Conservation (phyloP, 768 basidiomycete species). For the Butyriboletus loyo region DNA sequence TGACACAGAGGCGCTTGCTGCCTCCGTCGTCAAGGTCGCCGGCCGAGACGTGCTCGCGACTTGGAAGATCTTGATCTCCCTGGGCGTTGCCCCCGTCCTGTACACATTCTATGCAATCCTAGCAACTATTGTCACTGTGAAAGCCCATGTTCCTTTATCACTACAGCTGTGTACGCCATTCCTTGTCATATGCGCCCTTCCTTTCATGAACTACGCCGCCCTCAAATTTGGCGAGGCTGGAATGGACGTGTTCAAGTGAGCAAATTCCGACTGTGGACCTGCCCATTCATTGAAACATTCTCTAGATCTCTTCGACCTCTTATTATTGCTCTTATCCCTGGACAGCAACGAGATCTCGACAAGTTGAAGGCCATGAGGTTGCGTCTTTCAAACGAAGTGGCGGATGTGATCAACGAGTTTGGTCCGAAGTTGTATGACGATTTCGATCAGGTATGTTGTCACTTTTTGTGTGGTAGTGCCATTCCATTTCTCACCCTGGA, state of each 20-base stretch:
- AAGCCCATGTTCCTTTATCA: constrained; percentile 56
- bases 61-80: constrained; percentile 94
- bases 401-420: constrained; percentile 80
- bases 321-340: constrained; percentile 82
- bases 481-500: constrained; percentile 1
- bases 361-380: constrained; percentile 71
- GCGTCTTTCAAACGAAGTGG: constrained; percentile 79
- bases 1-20: constrained; percentile 84
- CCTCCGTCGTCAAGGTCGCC: constrained; percentile 91
- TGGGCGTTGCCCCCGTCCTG: constrained; percentile 85
- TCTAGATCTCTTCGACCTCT: constrained; percentile 85
- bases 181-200: constrained; percentile 67
- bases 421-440: constrained; percentile 86
- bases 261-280: constrained; percentile 6
- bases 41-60: constrained; percentile 96
- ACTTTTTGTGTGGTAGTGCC: not conserved
- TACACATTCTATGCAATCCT: constrained; percentile 81
- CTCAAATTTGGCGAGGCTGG: constrained; percentile 98
- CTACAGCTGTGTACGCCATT: constrained; percentile 78
- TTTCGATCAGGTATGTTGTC: constrained; percentile 66
- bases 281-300: constrained; percentile 7
- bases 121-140: constrained; percentile 69
- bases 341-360: constrained; percentile 78
- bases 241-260: constrained; percentile 94
- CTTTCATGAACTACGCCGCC: constrained; percentile 88